Evolutionary conservation across 371 early-diverging fungal genomes (phyloP), one percentile per base, ranked within the genome.

Genomic region (Amoeboaphelidium protococcarum): DNA sequence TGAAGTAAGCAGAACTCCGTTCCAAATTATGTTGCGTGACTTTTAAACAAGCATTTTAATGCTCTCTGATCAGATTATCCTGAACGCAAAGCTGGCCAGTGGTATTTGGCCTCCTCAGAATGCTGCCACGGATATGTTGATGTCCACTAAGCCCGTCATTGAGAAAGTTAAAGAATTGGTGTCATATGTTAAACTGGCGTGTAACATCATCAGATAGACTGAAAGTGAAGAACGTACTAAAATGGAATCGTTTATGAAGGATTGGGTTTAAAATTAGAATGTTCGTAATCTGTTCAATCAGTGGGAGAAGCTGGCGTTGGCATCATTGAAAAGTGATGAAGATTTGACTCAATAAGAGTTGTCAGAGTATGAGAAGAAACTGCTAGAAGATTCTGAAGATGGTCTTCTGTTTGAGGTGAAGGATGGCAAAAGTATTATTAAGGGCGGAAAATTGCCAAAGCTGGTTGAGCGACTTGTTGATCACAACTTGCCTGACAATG

Each of bases 401-500:
- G 37, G 37, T 31, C 6, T 31, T 10, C 6, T 31, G 10, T 10
- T 31, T 31, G 37, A 31, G 37, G 6, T 10, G 10, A 10, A 6
- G 37, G 16, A 31, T 31, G 37, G 37, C 37, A 31, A 31, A 16
- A 6, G 16, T 10, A 31, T 31, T 10, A 16, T 31, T 16, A 31
- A 31, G 16, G 37, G 10, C 37, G 37, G 37, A 10, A 6, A 16
- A 10, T 10, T 31, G 16, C 16, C 10, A 16, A 31, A 31, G 16
- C 37, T 31, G 10, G 37, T 31, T 16, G 37, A 31, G 16, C 6
- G 16, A 16, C 16, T 31, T 10, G 37, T 16, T 31, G 37, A 31
- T 16, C 37, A 31, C 16, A 31, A 16, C 16, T 10, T 46, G n/a
- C 2, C 42, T 46, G 60, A 62, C 24, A 44, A 21, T 13, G 65